Percentiles rank a stretch among this genome's conserved stretches.
Evolutionary conservation across 176 grass and related monocot species (phyloP).

Genomic region (sorghum (Sorghum bicolor)): DNA sequence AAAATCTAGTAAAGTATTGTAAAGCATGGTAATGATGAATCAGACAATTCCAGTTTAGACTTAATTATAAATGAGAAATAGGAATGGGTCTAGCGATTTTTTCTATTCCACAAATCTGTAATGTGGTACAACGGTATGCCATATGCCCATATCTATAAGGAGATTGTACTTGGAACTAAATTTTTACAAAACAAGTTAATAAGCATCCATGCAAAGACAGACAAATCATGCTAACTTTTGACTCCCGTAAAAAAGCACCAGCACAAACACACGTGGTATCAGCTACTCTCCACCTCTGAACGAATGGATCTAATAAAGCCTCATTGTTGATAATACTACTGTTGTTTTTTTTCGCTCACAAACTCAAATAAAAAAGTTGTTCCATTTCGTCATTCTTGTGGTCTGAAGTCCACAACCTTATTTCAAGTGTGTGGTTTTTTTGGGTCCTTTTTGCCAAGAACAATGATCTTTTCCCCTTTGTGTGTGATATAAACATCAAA

Average conservation of each 20-base stretch:
- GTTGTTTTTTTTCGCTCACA: not conserved
- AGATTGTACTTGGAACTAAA: not conserved
- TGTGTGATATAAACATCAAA: not conserved
- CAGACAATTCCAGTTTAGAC: not conserved
- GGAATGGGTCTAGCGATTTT: not conserved
- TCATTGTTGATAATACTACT: not conserved
- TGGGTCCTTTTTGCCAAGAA: not conserved
- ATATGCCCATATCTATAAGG: not conserved
- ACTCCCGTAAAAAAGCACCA: not conserved
- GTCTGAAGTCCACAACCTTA: not conserved
- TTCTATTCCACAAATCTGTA: not conserved
- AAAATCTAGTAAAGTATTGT: not conserved
- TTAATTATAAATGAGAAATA: not conserved
- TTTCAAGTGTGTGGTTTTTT: not conserved
- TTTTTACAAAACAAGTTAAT: not conserved
- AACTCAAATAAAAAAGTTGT: not conserved
- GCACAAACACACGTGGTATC: not conserved
- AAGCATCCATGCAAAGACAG: not conserved
- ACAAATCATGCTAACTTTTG: not conserved
- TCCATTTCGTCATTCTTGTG: not conserved
- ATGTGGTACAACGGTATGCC: not conserved
- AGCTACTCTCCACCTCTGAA: not conserved
- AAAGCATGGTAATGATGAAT: not conserved
- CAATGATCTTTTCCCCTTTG: not conserved
- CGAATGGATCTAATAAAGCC: not conserved